Conservation (phyloP, 257 asterid species). For the Petrea volubilis region DNA sequence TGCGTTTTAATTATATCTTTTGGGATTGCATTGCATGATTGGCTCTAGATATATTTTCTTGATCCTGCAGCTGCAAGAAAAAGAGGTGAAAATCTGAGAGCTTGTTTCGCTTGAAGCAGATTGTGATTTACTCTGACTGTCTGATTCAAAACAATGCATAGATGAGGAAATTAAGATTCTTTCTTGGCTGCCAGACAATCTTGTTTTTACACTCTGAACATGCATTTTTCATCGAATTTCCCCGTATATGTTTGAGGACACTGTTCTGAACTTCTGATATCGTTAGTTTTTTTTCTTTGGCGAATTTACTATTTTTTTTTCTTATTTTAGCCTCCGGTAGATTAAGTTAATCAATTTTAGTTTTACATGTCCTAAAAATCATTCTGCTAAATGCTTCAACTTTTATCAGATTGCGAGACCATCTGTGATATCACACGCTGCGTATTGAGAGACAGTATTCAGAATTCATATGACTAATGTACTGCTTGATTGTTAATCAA, state of each 20-base stretch:
- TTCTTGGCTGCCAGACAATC: too few relatives aligned
- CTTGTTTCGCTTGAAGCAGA: not conserved
- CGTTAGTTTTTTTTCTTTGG: too few relatives aligned
- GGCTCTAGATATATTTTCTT: not conserved
- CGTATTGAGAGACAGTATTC: not conserved
- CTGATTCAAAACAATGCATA: not conserved
- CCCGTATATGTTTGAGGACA: not conserved
- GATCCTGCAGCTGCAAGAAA: not conserved
- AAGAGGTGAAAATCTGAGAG: too few relatives aligned
- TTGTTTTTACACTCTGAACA: too few relatives aligned
- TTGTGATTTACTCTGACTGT: not conserved
- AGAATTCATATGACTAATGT: not conserved
- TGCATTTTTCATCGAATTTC: too few relatives aligned
- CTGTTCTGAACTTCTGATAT: not conserved
- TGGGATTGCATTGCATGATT: not conserved
- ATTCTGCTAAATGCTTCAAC: not conserved
- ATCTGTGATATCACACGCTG: slow-evolving; percentile 3
- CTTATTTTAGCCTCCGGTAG: not conserved
- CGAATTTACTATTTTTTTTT: not conserved
- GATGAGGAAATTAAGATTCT: too few relatives aligned
- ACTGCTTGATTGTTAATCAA: not conserved
- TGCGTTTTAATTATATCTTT: not conserved
- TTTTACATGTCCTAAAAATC: not conserved
- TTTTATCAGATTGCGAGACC: not conserved
- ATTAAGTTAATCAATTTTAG: too few relatives aligned